Evolutionary conservation across 1,284 basidiomycete genomes (phyloP).

Genomic region (Cystobasidium slooffiae): DNA sequence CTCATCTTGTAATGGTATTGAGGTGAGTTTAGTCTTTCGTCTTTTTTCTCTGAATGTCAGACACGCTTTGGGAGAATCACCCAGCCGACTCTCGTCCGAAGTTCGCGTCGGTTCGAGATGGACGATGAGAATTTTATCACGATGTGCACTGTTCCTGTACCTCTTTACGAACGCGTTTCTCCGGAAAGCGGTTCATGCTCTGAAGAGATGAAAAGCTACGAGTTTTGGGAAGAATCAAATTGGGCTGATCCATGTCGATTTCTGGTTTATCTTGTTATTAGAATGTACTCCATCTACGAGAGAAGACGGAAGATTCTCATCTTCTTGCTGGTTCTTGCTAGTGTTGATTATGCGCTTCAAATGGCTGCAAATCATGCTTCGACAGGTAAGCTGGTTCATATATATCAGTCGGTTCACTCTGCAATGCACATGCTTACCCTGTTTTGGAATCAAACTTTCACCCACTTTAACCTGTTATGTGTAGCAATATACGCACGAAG

Average conservation of each 20-base stretch:
- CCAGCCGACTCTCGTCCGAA: not conserved
- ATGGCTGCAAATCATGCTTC: slow-evolving; percentile 42
- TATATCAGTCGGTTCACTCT: no score
- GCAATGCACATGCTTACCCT: no score
- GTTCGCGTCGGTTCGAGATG: no score
- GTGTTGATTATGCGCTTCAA: slow-evolving; percentile 40
- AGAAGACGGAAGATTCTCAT: slow-evolving; percentile 16
- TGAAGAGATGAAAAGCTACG: no score
- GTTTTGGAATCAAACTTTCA: no score
- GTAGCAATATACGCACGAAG: not conserved
- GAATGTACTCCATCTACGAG: slow-evolving; percentile 37
- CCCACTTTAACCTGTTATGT: no score
- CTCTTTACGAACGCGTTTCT: no score
- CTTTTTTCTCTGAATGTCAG: not conserved
- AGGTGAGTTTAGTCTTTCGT: slow-evolving; percentile 7
- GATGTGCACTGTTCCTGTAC: no score
- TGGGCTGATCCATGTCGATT: no score
- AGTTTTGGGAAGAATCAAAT: no score
- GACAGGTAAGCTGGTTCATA: slow-evolving; percentile 7
- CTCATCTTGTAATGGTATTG: slow-evolving; percentile 42
- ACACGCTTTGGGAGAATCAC: not conserved
- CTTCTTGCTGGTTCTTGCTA: slow-evolving; percentile 22
- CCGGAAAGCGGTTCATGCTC: no score
- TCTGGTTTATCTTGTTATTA: not conserved
- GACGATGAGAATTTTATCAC: no score